These are phyloP conservation scores for Gremmenia infestans DNA, from an alignment of 2,329 filamentous ascomycete genomes.

Conservation along the genomic window DNA sequence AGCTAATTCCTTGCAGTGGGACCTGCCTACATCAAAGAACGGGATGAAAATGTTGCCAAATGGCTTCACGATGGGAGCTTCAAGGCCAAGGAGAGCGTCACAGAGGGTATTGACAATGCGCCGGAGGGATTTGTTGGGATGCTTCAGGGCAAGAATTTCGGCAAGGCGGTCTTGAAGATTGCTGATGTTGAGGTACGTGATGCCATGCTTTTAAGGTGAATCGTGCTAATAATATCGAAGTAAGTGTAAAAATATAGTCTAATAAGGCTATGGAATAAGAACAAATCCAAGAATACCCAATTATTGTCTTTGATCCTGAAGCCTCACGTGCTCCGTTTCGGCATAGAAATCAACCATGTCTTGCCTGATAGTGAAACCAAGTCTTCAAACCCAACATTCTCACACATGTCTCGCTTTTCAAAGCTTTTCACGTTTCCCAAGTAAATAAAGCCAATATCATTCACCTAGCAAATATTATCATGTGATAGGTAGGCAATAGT, in stretches of 20 bases:
- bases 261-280: neutral
- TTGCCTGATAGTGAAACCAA: too few relatives aligned
- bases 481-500: too few relatives aligned
- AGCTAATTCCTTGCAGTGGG: constrained; percentile 38
- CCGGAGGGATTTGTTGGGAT: constrained; percentile 62
- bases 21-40: constrained; percentile 52
- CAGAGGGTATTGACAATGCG: constrained; percentile 62
- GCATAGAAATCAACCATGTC: too few relatives aligned
- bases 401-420: too few relatives aligned
- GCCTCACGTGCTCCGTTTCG: too few relatives aligned
- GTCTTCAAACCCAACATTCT: too few relatives aligned
- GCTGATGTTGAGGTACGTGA: constrained; percentile 21
- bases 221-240: neutral
- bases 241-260: neutral
- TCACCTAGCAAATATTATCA: too few relatives aligned
- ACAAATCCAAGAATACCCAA: neutral
- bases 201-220: neutral
- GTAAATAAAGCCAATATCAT: too few relatives aligned
- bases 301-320: neutral
- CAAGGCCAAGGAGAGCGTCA: constrained; percentile 55
- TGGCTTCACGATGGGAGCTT: constrained; percentile 65
- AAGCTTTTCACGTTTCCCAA: too few relatives aligned
- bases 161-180: constrained; percentile 67
- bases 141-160: constrained; percentile 65
- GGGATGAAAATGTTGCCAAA: constrained; percentile 61